Evolutionary conservation across 1,284 basidiomycete species (phyloP), one percentile per base, ranked within the genome.

Genomic region (Tilletia caries): DNA sequence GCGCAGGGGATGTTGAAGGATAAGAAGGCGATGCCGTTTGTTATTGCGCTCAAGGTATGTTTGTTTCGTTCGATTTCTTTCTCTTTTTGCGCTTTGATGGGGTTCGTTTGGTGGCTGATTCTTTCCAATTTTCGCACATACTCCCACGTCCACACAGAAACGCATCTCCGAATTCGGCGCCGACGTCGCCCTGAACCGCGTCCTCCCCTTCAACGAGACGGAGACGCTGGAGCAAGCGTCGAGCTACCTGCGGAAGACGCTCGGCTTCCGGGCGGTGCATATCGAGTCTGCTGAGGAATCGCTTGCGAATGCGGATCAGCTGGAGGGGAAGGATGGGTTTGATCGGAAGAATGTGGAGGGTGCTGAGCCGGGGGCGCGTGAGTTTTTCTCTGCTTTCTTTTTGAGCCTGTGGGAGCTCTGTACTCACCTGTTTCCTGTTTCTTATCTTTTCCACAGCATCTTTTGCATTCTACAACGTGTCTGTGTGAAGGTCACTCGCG

Each of bases 1-100:
- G 86, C 88, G 81, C 88, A 86, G n/a, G 93, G 92, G 15, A 83
- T 97, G 84, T 89, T 93, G 85, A 97, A 97, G 88, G 93, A 98
- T 85, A 98, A 98, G 86, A 89, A 90, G 72, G 88, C 88, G 54
- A 98, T 98, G 95, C 95, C 95, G 41, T 98, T 97, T 86, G 89
- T 94, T 68, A 91, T 95, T 76, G 85, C 87, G 33, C 91, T 96
- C 89, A 96, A 97, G 89, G 92, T 92, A 70, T 41, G 86, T 79
- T 54, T 27, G 29, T 67, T 66, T 67, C 66, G 27, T 46, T 67
- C 27, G 52, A 8, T 48, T 8, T 23, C 23, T 20, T 15, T 27
- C 48, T 10, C 8, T 5, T 32, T 44, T 50, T 20, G 18, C 34
- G 68, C 23, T 37, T 25, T 41, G 52, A 52, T 34, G 15, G 13